phyloP scores from a whole-genome alignment of 768 basidiomycete genomes.

The Clathrus columnatus region DNA sequence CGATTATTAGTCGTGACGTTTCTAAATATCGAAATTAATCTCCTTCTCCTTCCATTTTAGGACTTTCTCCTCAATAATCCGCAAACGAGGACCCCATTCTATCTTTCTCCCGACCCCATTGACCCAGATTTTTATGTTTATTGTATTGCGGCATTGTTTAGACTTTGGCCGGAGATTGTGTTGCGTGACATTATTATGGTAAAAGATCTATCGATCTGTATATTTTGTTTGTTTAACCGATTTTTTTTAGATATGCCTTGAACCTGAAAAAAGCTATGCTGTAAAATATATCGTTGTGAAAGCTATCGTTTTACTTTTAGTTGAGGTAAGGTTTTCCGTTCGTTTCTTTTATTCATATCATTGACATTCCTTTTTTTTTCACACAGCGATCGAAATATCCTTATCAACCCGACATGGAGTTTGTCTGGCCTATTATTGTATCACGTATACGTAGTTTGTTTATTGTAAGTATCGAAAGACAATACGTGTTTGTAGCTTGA shows the following conservation, averaged over 20 bases:
- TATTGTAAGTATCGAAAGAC: neutral
- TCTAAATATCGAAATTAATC: neutral
- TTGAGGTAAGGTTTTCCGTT: slow-evolving; percentile 3
- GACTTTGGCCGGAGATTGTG: neutral
- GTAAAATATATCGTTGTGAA: slow-evolving; percentile 6
- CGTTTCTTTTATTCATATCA: neutral
- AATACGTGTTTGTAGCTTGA: neutral
- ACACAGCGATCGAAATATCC: slow-evolving; percentile 5
- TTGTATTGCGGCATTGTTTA: slow-evolving; percentile 4
- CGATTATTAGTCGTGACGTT: neutral
- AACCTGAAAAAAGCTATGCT: slow-evolving; percentile 4
- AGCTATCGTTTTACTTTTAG: slow-evolving; percentile 1
- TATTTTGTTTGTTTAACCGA: neutral
- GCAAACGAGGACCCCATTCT: neutral
- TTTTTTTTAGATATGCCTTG: neutral
- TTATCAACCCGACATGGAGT: slow-evolving; percentile 4
- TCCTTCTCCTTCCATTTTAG: neutral
- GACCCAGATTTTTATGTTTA: slow-evolving; percentile 7
- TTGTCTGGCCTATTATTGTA: neutral
- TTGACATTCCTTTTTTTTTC: neutral
- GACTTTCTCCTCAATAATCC: neutral
- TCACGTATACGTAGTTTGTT: slow-evolving; percentile 5
- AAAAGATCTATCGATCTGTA: neutral
- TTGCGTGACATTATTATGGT: slow-evolving; percentile 4
- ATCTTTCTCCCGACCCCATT: neutral